Evolutionary conservation across 116 monocot species (phyloP).

Genomic region (Dioscorea cayenensis): DNA sequence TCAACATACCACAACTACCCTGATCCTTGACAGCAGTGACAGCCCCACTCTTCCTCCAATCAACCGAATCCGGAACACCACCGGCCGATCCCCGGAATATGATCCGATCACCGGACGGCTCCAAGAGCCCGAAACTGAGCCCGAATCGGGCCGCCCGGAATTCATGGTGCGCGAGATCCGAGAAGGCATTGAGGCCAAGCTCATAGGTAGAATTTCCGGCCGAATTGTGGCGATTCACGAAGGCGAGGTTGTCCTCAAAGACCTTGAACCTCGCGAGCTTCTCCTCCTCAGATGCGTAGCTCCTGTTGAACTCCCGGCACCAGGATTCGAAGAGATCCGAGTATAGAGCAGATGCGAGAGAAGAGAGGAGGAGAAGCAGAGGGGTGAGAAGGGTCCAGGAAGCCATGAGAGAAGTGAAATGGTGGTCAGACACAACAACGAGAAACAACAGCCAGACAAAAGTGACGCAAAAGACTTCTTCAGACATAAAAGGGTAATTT

Average conservation of each 20-base stretch:
- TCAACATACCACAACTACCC: slow-evolving; percentile 66
- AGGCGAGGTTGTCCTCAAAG: slow-evolving; percentile 75
- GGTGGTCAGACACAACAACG: neutral
- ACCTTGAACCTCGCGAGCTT: slow-evolving; percentile 46
- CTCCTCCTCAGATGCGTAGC: slow-evolving; percentile 64
- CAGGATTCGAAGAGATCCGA: slow-evolving; percentile 66
- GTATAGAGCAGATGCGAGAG: slow-evolving; percentile 12
- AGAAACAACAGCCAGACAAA: neutral
- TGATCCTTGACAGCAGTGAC: slow-evolving; percentile 90
- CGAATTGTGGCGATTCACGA: slow-evolving; percentile 61
- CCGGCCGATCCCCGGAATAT: slow-evolving; percentile 7
- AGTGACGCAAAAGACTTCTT: no score
- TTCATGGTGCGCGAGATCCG: slow-evolving; percentile 72
- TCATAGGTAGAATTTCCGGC: slow-evolving; percentile 26
- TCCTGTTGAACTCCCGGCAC: slow-evolving; percentile 48
- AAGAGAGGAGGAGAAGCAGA: slow-evolving; percentile 10
- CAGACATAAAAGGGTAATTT: no score
- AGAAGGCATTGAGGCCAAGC: slow-evolving; percentile 73
- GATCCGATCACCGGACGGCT: neutral
- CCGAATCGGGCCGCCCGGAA: slow-evolving; percentile 57
- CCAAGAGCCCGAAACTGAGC: slow-evolving; percentile 19
- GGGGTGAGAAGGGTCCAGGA: neutral
- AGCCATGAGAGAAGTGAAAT: neutral
- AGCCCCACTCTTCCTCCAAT: slow-evolving; percentile 88
- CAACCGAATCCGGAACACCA: slow-evolving; percentile 50